phyloP scores from a whole-genome alignment of 805 yeast species.

The Pichia pseudocactophila region DNA sequence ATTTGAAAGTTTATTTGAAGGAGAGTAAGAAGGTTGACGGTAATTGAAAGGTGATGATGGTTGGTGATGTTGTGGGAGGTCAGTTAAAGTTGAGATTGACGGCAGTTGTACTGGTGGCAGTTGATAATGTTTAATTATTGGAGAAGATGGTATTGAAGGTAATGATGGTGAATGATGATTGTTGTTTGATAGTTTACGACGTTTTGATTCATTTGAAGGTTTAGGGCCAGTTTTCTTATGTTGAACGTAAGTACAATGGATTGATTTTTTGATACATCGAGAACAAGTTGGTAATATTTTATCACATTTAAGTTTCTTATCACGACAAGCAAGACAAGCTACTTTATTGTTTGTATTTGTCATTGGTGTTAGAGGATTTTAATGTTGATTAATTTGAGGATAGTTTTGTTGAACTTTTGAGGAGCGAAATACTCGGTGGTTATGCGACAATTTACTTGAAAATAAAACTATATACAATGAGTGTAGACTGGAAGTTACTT shows the following conservation, averaged over 20 bases:
- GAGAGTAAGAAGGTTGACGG: too few species aligned
- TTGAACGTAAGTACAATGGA: constrained; percentile 19
- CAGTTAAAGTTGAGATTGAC: too few species aligned
- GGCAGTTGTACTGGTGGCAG: neutral
- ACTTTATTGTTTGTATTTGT: constrained; percentile 14
- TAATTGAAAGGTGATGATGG: too few species aligned
- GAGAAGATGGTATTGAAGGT: neutral
- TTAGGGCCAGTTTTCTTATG: constrained; percentile 29
- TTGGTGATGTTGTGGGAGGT: too few species aligned
- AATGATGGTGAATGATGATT: neutral
- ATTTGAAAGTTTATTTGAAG: too few species aligned
- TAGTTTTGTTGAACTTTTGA: too few species aligned
- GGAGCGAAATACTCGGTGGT: too few species aligned
- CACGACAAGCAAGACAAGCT: constrained; percentile 27
- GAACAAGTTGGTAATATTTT: constrained; percentile 20
- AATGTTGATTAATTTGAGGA: too few species aligned
- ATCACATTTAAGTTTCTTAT: constrained; percentile 26
- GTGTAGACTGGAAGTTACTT: constrained; percentile 7
- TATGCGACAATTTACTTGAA: too few species aligned
- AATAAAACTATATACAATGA: neutral
- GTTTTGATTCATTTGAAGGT: constrained; percentile 7
- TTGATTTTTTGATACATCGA: constrained; percentile 16
- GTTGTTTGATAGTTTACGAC: neutral
- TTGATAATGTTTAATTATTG: neutral
- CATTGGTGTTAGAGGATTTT: too few species aligned